Evolutionary conservation across 257 asterid genomes (phyloP).

Genomic region (Echites panduratus): DNA sequence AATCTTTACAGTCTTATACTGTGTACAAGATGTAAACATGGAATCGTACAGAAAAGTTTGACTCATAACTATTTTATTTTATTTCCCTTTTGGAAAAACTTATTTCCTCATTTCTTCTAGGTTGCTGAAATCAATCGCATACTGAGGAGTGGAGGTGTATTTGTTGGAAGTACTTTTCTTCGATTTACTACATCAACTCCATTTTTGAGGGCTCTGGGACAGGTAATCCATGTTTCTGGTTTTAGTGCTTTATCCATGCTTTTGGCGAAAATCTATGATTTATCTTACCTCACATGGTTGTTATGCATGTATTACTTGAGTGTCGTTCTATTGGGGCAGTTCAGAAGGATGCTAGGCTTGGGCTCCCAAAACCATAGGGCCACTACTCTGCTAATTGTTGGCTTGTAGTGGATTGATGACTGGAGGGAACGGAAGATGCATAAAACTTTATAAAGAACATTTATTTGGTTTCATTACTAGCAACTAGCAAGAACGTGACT

Average conservation of each 20-base stretch:
- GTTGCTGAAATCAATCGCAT: constrained; percentile 86
- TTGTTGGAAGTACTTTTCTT: constrained; percentile 89
- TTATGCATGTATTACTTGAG: not conserved
- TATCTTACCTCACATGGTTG: not conserved
- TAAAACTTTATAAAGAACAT: not conserved
- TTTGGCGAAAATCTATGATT: not conserved
- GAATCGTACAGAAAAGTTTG: not conserved
- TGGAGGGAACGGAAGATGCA: not conserved
- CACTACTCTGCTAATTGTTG: not conserved
- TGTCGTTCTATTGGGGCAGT: not conserved
- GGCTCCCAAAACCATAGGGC: not conserved
- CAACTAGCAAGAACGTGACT: too few relatives aligned
- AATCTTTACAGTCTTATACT: not conserved
- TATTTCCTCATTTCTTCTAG: constrained; percentile 21
- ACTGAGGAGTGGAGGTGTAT: constrained; percentile 76
- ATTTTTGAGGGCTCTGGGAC: constrained; percentile 56
- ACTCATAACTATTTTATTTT: not conserved
- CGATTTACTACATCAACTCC: constrained; percentile 69
- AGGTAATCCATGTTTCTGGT: constrained; percentile 32
- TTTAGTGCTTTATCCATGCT: constrained; percentile 1
- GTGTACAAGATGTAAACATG: not conserved
- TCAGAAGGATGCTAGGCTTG: not conserved
- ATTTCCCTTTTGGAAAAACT: not conserved
- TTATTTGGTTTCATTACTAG: not conserved
- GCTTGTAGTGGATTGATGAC: not conserved